Evolutionary conservation across 139 green algal species (phyloP).

Genomic region (Picochlorum sp.): DNA sequence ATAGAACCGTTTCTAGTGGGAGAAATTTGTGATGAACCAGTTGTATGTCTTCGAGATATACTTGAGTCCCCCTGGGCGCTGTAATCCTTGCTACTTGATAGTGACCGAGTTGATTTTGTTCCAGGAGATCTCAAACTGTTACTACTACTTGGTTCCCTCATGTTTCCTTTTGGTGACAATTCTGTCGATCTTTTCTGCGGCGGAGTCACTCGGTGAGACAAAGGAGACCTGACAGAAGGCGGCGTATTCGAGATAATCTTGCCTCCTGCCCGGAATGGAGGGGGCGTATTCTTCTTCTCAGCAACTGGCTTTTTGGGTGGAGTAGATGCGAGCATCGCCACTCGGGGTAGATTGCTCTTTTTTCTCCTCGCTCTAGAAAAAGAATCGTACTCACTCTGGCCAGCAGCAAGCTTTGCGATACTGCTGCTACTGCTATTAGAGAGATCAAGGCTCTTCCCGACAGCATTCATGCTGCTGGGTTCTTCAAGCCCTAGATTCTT

Average conservation of each 20-base stretch:
- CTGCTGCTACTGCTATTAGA: too few relatives aligned
- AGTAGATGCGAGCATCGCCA: slow-evolving; percentile 15
- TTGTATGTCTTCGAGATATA: not conserved
- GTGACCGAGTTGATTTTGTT: too few relatives aligned
- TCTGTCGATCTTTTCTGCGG: too few relatives aligned
- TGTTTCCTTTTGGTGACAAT: too few relatives aligned
- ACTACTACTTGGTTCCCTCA: not conserved
- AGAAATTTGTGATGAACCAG: not conserved
- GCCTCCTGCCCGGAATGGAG: not conserved
- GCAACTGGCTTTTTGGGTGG: not conserved
- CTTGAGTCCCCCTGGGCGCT: not conserved
- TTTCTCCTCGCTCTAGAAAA: too few relatives aligned
- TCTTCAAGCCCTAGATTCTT: too few relatives aligned
- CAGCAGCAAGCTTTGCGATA: too few relatives aligned
- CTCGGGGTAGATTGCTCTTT: slow-evolving; percentile 1
- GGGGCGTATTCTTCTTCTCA: not conserved
- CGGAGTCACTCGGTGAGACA: too few relatives aligned
- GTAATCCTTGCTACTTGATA: not conserved
- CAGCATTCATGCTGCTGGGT: too few relatives aligned
- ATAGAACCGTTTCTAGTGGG: not conserved
- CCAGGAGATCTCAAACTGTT: not conserved
- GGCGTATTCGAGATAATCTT: not conserved
- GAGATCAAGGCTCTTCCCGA: too few relatives aligned
- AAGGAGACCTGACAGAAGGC: too few relatives aligned
- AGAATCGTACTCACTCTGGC: too few relatives aligned